phyloP scores from a whole-genome alignment of 306 rosid species.

The Vachellia pachyceras region DNA sequence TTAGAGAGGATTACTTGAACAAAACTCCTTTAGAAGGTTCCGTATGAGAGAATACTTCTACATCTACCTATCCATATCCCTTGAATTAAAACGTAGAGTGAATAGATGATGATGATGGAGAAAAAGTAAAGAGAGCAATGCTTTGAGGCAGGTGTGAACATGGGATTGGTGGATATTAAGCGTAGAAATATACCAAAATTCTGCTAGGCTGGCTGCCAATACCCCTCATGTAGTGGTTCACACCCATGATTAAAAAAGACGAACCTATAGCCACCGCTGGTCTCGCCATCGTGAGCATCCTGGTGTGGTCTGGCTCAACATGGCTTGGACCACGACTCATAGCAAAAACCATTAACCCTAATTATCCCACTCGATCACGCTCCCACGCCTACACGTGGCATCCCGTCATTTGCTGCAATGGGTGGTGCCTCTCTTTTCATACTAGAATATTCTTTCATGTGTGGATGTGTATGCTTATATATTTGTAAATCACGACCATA shows the following conservation, averaged over 20 bases:
- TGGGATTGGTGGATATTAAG: slow-evolving; percentile 23
- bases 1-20: too few relatives aligned
- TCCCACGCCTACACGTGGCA: slow-evolving; percentile 26
- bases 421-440: slow-evolving; percentile 18
- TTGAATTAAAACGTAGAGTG: slow-evolving; percentile 3
- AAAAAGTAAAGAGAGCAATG: slow-evolving; percentile 4
- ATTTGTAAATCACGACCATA: too few relatives aligned
- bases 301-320: slow-evolving; percentile 14
- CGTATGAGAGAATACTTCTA: too few relatives aligned
- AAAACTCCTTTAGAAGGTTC: not conserved
- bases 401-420: slow-evolving; percentile 5
- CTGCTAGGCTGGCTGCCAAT: slow-evolving; percentile 61
- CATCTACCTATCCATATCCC: not conserved
- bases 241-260: slow-evolving; percentile 34
- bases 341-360: slow-evolving; percentile 10
- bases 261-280: slow-evolving; percentile 51
- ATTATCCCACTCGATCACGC: too few relatives aligned
- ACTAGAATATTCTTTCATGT: not conserved
- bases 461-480: too few relatives aligned
- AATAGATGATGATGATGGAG: not conserved
- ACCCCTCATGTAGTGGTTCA: slow-evolving; percentile 15
- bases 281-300: slow-evolving; percentile 20
- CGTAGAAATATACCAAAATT: slow-evolving; percentile 54
- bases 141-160: slow-evolving; percentile 34
- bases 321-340: slow-evolving; percentile 53